A percentile compares a stretch with the other conserved stretches of the same genome.
These are phyloP conservation scores for Knoxdaviesia capensis DNA, from an alignment of 2,329 filamentous ascomycete genomes.

Conservation along the genomic window DNA sequence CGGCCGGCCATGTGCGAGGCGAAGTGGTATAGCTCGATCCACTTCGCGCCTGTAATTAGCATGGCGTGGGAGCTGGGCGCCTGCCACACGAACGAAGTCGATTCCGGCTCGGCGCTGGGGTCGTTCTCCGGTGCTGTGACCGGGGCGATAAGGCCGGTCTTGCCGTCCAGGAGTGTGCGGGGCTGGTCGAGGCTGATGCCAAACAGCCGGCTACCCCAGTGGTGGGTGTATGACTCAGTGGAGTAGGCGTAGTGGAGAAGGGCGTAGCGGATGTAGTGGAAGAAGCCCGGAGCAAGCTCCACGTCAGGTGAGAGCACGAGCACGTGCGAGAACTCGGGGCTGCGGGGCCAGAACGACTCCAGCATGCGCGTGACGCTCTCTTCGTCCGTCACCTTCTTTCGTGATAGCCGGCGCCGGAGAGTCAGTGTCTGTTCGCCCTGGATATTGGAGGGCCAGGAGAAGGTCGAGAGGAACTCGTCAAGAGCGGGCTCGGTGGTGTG, in stretches of 20 bases:
- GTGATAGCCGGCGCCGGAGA: constrained; percentile 53
- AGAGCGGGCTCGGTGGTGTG: constrained; percentile 45
- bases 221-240: constrained; percentile 16
- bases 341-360: constrained; percentile 70
- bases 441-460: constrained; percentile 42
- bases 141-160: constrained; percentile 24
- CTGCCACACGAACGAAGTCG: constrained; percentile 61
- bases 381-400: constrained; percentile 37
- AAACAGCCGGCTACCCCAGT: constrained; percentile 37
- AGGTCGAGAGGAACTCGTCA: constrained; percentile 37
- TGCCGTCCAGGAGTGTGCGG: constrained; percentile 36
- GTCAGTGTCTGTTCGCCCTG: constrained; percentile 33
- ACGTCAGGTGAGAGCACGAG: constrained; percentile 68
- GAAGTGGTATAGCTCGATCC: constrained; percentile 70
- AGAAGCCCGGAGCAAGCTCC: constrained; percentile 64
- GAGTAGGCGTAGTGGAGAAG: constrained; percentile 66
- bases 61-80: constrained; percentile 65
- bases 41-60: constrained; percentile 68
- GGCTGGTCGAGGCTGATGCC: constrained; percentile 69
- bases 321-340: constrained; percentile 46
- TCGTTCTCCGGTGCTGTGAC: constrained; percentile 14
- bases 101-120: constrained; percentile 9
- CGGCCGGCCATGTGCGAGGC: constrained; percentile 33
- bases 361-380: constrained; percentile 58
- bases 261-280: constrained; percentile 66